Evolutionary conservation across 1,284 basidiomycete species (phyloP), one percentile per base, ranked within the genome.

Genomic region (Ganoderma multipileum): DNA sequence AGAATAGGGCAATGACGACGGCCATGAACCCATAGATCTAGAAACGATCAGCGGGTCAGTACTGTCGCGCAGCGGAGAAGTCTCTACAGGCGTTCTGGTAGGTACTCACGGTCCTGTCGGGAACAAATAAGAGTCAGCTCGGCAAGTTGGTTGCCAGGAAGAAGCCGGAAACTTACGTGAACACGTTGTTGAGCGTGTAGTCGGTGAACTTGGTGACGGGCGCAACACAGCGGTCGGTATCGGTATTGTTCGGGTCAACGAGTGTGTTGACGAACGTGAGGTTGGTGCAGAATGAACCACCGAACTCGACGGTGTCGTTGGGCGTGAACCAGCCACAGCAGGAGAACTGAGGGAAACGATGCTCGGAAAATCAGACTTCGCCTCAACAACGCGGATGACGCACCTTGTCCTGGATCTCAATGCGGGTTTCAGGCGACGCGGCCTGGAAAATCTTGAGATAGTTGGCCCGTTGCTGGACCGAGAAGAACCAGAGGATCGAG

Each of bases 251-350:
- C 36, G 83, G 78, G 67, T 84, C 81, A 39, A 86, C 79, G 65
- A 79, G 78, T 63, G 79, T 79, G 64, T 87, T 79, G 61, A 89
- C 87, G 69, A 85, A 84, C 6, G 80, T 77, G 68, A 79, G 76
- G 73, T 85, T 86, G 14, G 81, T 78, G 80, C 95, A 96, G 79
- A 92, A 91, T 2, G 75, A 82, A 23, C 88, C 87, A 36, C 86
- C 86, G 33, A 89, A 81, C 65, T 85, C 86, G 55, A 85, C 83
- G 4, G 83, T 77, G 72, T 94, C 91, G 4, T 87, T 88, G 18
- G 84, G 84, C 66, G 86, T 86, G 79, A 92, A 92, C 79, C 95
- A 96, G 12, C 95, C 95, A 74, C 95, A 96, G 82, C 95, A 96
- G 67, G 81, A 78, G 75, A 94, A 85, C 92, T 94, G 68, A 20